Evolutionary conservation across 2,329 filamentous ascomycete species (phyloP).

Genomic region (Aureobasidium mangrovei): DNA sequence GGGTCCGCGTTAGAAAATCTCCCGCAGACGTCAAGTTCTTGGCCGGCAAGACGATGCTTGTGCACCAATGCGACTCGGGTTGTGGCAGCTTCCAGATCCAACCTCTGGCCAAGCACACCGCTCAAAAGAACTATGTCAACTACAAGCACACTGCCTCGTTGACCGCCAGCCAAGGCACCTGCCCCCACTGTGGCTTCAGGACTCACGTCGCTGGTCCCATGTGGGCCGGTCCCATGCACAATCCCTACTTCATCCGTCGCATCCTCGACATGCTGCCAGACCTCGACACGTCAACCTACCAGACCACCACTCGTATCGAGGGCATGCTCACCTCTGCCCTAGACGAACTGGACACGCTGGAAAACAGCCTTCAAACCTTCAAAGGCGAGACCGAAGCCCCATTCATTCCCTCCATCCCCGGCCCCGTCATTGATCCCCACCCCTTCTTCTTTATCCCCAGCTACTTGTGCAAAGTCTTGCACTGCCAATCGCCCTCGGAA

Average conservation of each 20-base stretch:
- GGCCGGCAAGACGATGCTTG: slow-evolving; percentile 83
- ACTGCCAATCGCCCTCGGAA: slow-evolving; percentile 71
- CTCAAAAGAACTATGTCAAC: slow-evolving; percentile 48
- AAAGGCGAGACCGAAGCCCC: slow-evolving; percentile 16
- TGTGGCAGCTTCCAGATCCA: slow-evolving; percentile 91
- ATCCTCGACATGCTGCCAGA: slow-evolving; percentile 65
- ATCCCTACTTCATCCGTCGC: slow-evolving; percentile 68
- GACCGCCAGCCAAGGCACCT: slow-evolving; percentile 55
- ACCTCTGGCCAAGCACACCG: slow-evolving; percentile 60
- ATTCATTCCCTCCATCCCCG: slow-evolving; percentile 42
- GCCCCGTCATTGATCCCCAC: slow-evolving; percentile 59
- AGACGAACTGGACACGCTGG: slow-evolving; percentile 51
- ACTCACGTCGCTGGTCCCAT: slow-evolving; percentile 89
- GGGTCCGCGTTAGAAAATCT: slow-evolving; percentile 71
- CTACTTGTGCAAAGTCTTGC: slow-evolving; percentile 64
- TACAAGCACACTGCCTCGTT: slow-evolving; percentile 72
- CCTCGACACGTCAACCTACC: slow-evolving; percentile 61
- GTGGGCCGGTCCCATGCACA: slow-evolving; percentile 87
- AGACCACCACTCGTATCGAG: slow-evolving; percentile 70
- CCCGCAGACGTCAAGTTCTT: slow-evolving; percentile 83
- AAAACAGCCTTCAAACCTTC: background rate
- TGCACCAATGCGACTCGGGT: slow-evolving; percentile 83
- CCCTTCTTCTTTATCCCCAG: slow-evolving; percentile 84
- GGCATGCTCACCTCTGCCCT: slow-evolving; percentile 87
- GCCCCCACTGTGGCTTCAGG: slow-evolving; percentile 75